Conservation (phyloP, 2,329 filamentous ascomycete species). For the Microsporum audouinii region DNA sequence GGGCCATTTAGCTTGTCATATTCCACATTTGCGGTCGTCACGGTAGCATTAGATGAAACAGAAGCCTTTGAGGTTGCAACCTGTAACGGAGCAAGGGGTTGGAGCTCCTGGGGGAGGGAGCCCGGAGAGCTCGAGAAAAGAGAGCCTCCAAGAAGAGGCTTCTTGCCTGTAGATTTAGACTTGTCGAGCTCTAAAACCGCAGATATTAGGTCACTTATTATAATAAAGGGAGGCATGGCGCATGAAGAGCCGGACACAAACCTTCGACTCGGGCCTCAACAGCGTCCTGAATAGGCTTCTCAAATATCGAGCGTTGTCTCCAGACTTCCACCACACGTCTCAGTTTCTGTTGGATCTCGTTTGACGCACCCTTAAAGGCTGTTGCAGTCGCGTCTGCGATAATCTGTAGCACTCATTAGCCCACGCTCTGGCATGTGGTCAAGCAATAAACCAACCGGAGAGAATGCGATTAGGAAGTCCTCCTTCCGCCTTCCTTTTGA, state of each 20-base stretch:
- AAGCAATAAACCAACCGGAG: slow-evolving; percentile 45
- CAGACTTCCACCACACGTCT: slow-evolving; percentile 88
- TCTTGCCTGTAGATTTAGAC: slow-evolving; percentile 41
- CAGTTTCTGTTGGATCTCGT: slow-evolving; percentile 79
- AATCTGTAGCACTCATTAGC: slow-evolving; percentile 37
- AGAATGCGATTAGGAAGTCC: slow-evolving; percentile 85
- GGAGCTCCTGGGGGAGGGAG: slow-evolving; percentile 62
- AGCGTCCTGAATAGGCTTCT: slow-evolving; percentile 62
- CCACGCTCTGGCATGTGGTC: slow-evolving; percentile 13
- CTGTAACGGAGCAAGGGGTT: slow-evolving; percentile 61
- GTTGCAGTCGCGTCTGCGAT: slow-evolving; percentile 79
- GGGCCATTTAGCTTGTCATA: slow-evolving; percentile 75
- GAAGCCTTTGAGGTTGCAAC: slow-evolving; percentile 62
- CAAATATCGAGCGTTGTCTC: slow-evolving; percentile 78
- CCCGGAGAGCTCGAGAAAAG: slow-evolving; percentile 53
- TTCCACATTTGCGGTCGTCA: slow-evolving; percentile 64
- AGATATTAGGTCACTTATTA: background rate
- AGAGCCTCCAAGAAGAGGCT: slow-evolving; percentile 52
- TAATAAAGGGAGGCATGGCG: too few relatives aligned
- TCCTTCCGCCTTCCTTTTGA: slow-evolving; percentile 85
- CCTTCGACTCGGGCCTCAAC: slow-evolving; percentile 71
- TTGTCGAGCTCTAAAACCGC: slow-evolving; percentile 43
- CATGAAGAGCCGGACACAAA: slow-evolving; percentile 33
- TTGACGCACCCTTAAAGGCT: slow-evolving; percentile 82
- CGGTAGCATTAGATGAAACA: slow-evolving; percentile 53